Evolutionary conservation across 2,329 filamentous ascomycete genomes (phyloP).

Genomic region (Penicillium fuscoglaucum): DNA sequence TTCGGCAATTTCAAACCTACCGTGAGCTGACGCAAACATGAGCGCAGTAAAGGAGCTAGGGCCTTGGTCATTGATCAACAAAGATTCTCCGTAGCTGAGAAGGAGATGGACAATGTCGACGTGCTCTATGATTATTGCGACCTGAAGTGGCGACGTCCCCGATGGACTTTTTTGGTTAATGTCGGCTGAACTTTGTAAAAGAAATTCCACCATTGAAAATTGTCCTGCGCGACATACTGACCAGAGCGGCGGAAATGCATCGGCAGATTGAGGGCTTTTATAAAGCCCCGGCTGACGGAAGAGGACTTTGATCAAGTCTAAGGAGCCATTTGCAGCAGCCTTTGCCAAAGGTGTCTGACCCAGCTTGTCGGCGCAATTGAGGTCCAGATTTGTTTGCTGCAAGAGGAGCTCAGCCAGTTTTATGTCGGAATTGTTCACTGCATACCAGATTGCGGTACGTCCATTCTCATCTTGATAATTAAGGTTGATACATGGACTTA

Average conservation of each 20-base stretch:
- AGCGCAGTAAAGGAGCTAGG: neutral
- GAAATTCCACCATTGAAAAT: neutral
- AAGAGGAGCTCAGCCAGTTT: neutral
- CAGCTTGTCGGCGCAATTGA: neutral
- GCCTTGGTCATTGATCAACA: neutral
- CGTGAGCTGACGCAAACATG: neutral
- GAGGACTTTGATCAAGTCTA: conserved; percentile 4
- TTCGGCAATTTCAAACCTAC: neutral
- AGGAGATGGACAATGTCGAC: neutral
- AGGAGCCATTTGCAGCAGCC: neutral
- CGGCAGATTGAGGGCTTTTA: neutral
- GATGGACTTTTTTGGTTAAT: neutral
- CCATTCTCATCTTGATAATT: neutral
- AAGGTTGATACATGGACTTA: neutral
- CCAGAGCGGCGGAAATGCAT: neutral
- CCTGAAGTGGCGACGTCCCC: neutral
- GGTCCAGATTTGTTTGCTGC: neutral
- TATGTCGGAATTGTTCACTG: neutral
- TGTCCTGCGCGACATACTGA: neutral
- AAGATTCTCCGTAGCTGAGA: neutral
- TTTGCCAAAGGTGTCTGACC: neutral
- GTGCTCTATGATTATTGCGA: neutral
- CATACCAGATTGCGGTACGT: neutral
- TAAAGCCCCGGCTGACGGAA: neutral
- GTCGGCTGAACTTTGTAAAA: neutral